Base-by-base conservation (phyloP, 768 basidiomycete genomes). In the Paxillus involutus region DNA sequence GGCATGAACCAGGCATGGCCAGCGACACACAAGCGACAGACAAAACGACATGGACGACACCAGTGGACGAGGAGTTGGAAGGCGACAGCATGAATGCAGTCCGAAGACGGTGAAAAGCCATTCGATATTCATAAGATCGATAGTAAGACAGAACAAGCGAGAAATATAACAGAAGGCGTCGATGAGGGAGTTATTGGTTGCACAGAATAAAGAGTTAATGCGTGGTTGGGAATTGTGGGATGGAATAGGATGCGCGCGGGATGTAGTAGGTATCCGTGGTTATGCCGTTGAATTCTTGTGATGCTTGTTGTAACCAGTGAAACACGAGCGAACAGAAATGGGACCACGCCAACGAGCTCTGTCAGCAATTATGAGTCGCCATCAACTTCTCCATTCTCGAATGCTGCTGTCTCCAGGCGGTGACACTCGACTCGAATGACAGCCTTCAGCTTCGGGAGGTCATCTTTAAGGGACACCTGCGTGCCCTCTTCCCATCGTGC, bases 401-500 rank as follows among this genome's bases (percentile, higher is more conserved):
- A 47, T 11, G 26, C 12, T 21, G 53, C 57, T 21, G 53, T 55
- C 0, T 65, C 65, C 51, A 56, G 26, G 17, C 42, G 63, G 52
- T 56, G 55, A 48, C 47, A 48, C 24, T 64, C 65, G 30, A 55
- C 63, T 19, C 44, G 63, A 50, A 59, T 68, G 3, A 61, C 56
- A 0, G 57, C 59, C 19, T 59, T 67, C 21, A 67, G 30, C 29
- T 71, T 72, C 2, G 80, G 77, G 9, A 92, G 75, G 60, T 89
- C 87, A 2, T 75, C 76, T 12, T 69, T 62, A 42, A 93, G 73
- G 32, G 82, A 76, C 16, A 91, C 85, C 42, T 78, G 77, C 0
- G 76, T 69, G 49, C 77, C 76, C 65, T 90, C 86, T 4, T 73
- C 63, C 91, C 90, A 95, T 30, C 84, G 79, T 26, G 82, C 81